phyloP scores from a whole-genome alignment of 306 rosid genomes.

The Glycine tomentella region DNA sequence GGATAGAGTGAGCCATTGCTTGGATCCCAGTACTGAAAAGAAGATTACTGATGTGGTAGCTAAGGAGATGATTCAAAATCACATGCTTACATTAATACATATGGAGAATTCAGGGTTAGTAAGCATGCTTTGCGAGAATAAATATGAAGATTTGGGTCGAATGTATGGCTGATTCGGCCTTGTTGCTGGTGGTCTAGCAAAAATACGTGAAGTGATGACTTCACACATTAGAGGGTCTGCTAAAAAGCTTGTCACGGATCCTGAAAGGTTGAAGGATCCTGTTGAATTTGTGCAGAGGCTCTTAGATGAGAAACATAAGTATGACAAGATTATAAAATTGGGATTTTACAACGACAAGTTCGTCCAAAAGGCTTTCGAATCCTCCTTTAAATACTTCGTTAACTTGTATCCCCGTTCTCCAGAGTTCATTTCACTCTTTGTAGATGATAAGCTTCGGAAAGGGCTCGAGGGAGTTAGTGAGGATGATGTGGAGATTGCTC shows the following conservation, averaged over 20 bases:
- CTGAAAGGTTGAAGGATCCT: conserved; percentile 84
- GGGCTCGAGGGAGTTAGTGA: conserved; percentile 83
- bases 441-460: conserved; percentile 82
- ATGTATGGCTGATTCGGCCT: conserved; percentile 81
- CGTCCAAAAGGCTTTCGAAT: conserved; percentile 78
- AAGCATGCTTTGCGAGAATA: conserved; percentile 81
- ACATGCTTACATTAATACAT: conserved; percentile 80
- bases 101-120: conserved; percentile 87
- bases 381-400: conserved; percentile 76
- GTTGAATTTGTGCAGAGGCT: conserved; percentile 85
- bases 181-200: conserved; percentile 65
- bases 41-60: conserved; percentile 80
- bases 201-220: conserved; percentile 78
- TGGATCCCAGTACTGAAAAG: conserved; percentile 65
- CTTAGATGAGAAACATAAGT: conserved; percentile 79
- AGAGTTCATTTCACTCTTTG: conserved; percentile 83
- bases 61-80: conserved; percentile 82
- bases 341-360: conserved; percentile 77
- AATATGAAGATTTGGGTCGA: conserved; percentile 55
- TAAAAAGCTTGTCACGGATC: conserved; percentile 82
- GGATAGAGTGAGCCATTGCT: too few species aligned
- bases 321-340: conserved; percentile 64
- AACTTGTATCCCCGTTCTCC: conserved; percentile 80
- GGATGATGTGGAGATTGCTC: conserved; percentile 78
- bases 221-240: conserved; percentile 75